These are phyloP conservation scores for Tulasnella sp. DNA, from an alignment of 768 basidiomycete species.

Conservation along the genomic window DNA sequence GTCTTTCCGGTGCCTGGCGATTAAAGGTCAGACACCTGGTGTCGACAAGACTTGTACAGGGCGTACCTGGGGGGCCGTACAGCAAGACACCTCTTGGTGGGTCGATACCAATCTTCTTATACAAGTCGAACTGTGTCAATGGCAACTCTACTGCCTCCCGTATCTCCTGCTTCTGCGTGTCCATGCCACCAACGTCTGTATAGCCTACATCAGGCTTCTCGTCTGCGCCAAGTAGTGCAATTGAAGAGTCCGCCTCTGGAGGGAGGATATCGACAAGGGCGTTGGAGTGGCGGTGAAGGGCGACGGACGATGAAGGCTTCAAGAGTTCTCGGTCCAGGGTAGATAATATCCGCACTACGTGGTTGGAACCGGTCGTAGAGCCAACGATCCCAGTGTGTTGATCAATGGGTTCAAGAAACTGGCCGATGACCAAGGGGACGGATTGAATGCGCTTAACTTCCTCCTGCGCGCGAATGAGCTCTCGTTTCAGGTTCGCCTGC, in stretches of 20 bases:
- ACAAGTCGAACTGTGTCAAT: conserved; percentile 91
- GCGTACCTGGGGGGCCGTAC: conserved; percentile 88
- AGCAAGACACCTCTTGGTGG: conserved; percentile 94
- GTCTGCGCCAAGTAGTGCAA: conserved; percentile 86
- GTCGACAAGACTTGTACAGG: neutral
- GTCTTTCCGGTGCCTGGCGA: conserved; percentile 87
- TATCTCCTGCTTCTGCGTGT: conserved; percentile 97
- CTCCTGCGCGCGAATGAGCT: conserved; percentile 96
- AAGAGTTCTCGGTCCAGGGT: conserved; percentile 94
- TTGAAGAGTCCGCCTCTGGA: conserved; percentile 96
- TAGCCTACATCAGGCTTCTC: conserved; percentile 94
- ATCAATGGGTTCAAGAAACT: conserved; percentile 98
- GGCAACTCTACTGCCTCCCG: conserved; percentile 96
- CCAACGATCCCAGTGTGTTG: conserved; percentile 95
- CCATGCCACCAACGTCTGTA: conserved; percentile 93
- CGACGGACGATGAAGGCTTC: conserved; percentile 94
- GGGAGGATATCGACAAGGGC: conserved; percentile 96
- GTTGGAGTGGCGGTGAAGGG: conserved; percentile 98
- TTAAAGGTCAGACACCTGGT: neutral
- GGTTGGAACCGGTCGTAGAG: conserved; percentile 95
- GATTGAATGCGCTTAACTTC: conserved; percentile 99
- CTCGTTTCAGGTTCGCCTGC: conserved; percentile 93
- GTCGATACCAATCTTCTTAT: conserved; percentile 99
- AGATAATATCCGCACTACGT: conserved; percentile 93
- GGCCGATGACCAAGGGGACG: conserved; percentile 96